These are phyloP conservation scores for Biscutella laevigata DNA, from an alignment of 441 rosid genomes.

Conservation along the genomic window DNA sequence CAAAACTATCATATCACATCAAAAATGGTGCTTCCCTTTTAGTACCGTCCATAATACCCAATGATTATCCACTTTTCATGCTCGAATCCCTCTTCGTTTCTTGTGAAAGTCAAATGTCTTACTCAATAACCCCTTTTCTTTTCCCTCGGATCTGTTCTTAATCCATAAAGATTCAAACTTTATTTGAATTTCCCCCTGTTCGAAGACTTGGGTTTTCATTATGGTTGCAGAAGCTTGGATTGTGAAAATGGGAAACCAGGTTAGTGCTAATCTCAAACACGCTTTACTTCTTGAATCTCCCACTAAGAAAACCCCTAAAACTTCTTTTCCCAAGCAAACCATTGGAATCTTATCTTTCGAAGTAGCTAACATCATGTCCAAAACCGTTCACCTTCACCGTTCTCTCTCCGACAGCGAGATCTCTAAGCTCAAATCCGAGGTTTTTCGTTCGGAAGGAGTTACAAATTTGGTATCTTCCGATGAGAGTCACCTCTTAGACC, in stretches of 20 bases:
- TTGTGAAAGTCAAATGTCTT: conserved; percentile 8
- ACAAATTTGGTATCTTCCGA: conserved; percentile 59
- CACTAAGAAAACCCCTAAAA: conserved; percentile 30
- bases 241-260: conserved; percentile 88
- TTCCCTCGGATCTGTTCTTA: conserved; percentile 18
- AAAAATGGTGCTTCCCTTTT: background rate
- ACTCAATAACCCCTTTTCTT: background rate
- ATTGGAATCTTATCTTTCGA: conserved; percentile 87
- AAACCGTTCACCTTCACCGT: conserved; percentile 69
- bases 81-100: conserved; percentile 21
- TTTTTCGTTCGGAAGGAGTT: conserved; percentile 58
- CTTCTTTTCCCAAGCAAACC: conserved; percentile 31
- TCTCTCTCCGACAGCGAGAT: conserved; percentile 65
- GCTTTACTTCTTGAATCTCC: conserved; percentile 59
- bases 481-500: conserved; percentile 53
- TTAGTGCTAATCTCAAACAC: conserved; percentile 76
- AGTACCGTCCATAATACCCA: conserved; percentile 11
- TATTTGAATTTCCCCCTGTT: background rate
- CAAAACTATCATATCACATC: conserved; percentile 19
- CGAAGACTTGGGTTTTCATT: conserved; percentile 17
- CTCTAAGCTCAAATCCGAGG: conserved; percentile 58
- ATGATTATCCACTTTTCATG: conserved; percentile 28
- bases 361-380: conserved; percentile 81
- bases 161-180: background rate
- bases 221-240: conserved; percentile 97